Evolutionary conservation across 2,329 filamentous ascomycete genomes (phyloP).

Genomic region (Phialemoniopsis sp.): DNA sequence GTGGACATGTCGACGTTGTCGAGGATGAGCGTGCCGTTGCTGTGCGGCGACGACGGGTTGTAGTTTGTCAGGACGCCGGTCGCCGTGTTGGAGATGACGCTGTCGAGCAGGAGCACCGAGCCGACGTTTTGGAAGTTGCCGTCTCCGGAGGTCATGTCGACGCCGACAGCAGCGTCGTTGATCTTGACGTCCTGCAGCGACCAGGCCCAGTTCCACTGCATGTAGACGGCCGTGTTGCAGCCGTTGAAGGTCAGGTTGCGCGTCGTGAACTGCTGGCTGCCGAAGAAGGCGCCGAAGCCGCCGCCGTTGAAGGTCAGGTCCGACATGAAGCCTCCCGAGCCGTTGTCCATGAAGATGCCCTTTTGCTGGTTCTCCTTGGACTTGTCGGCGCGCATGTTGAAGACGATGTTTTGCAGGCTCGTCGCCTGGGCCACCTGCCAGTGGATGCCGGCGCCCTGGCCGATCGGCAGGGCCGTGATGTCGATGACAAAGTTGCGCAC

Average conservation of each 20-base stretch:
- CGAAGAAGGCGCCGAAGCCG: slow-evolving; percentile 71
- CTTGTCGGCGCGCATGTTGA: slow-evolving; percentile 70
- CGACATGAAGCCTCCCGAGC: slow-evolving; percentile 78
- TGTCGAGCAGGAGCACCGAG: slow-evolving; percentile 80
- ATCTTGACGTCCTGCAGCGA: slow-evolving; percentile 73
- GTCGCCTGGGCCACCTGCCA: slow-evolving; percentile 86
- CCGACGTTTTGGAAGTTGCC: slow-evolving; percentile 70
- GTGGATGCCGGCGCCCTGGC: slow-evolving; percentile 67
- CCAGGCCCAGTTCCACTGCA: slow-evolving; percentile 94
- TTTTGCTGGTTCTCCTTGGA: slow-evolving; percentile 63
- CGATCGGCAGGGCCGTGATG: slow-evolving; percentile 59
- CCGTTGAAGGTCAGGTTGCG: slow-evolving; percentile 79
- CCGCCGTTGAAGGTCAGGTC: slow-evolving; percentile 84
- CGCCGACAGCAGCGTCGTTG: slow-evolving; percentile 68
- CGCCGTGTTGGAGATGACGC: slow-evolving; percentile 69
- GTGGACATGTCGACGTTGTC: slow-evolving; percentile 83
- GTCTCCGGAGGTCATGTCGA: slow-evolving; percentile 71
- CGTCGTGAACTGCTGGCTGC: slow-evolving; percentile 84
- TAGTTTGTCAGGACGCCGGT: slow-evolving; percentile 77
- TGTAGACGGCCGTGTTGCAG: slow-evolving; percentile 78
- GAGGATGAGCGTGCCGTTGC: slow-evolving; percentile 78
- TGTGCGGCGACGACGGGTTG: slow-evolving; percentile 51
- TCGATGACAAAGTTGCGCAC: slow-evolving; percentile 81
- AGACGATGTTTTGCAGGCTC: slow-evolving; percentile 74
- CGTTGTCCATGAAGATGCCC: slow-evolving; percentile 83